A percentile compares a stretch with the other conserved stretches of the same genome.
phyloP scores from a whole-genome alignment of 192 early-diverging fungal species.

The Martensiomyces pterosporus region DNA sequence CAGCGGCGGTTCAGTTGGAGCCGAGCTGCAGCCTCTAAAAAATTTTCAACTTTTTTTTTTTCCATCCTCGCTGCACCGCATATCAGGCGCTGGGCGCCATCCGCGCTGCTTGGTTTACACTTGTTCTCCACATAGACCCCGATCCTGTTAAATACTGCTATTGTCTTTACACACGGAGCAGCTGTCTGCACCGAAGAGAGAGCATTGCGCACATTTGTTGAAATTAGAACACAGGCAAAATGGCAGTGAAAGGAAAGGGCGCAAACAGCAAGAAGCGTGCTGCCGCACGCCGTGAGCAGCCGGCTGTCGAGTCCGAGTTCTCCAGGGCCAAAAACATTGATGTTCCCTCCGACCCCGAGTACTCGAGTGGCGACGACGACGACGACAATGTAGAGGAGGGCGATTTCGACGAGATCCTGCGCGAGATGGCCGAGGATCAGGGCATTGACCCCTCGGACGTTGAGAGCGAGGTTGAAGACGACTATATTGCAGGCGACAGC shows the following conservation, averaged over 20 bases:
- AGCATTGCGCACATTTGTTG: too few species aligned
- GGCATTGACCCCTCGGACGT: slow-evolving; percentile 51
- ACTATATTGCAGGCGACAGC: slow-evolving; percentile 13
- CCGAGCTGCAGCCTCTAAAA: too few species aligned
- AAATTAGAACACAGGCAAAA: too few species aligned
- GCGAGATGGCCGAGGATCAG: slow-evolving; percentile 40
- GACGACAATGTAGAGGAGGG: slow-evolving; percentile 27
- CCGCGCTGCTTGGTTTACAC: too few species aligned
- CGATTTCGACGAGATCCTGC: slow-evolving; percentile 36
- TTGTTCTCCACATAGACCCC: too few species aligned
- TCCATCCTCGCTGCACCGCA: not conserved
- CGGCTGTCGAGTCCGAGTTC: slow-evolving; percentile 15
- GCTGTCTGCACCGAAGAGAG: too few species aligned
- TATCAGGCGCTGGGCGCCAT: too few species aligned
- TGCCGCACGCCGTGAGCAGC: slow-evolving; percentile 17
- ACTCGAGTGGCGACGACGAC: slow-evolving; percentile 8
- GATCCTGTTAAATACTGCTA: slow-evolving; percentile 4
- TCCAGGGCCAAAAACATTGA: slow-evolving; percentile 22
- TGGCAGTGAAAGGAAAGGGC: slow-evolving; percentile 8
- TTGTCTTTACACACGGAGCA: slow-evolving; percentile 8
- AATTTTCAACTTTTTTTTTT: slow-evolving; percentile 4
- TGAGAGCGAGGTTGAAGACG: slow-evolving; percentile 34
- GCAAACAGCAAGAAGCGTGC: slow-evolving; percentile 29
- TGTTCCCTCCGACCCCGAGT: slow-evolving; percentile 30
- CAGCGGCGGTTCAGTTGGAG: too few species aligned